Conservation (phyloP, 495 filamentous ascomycete species). For the Neurospora intermedia region DNA sequence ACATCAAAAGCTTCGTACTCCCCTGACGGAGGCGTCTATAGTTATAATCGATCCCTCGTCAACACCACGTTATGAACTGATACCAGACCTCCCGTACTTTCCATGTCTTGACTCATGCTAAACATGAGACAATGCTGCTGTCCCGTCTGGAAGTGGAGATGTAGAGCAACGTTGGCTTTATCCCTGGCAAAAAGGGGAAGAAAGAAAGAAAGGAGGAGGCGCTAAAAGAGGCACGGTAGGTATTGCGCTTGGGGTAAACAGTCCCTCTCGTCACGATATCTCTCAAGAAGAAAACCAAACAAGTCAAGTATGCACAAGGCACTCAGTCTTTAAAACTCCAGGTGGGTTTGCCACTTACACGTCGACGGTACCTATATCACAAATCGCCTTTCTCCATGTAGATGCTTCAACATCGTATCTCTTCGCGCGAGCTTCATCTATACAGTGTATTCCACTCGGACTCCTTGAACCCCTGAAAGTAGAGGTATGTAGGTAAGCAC, state of each 20-base stretch:
- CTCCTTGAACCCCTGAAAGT: neutral
- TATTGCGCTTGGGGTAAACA: neutral
- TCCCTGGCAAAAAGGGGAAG: neutral
- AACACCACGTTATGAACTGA: neutral
- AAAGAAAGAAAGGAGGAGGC: neutral
- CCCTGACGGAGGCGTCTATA: neutral
- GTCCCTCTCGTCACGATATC: neutral
- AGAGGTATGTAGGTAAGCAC: neutral
- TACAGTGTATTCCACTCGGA: neutral
- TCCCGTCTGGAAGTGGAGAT: neutral
- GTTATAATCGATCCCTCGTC: neutral
- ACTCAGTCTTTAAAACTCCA: too few species aligned
- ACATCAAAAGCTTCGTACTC: neutral
- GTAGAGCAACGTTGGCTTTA: neutral
- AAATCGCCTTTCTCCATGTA: too few species aligned
- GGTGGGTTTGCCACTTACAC: too few species aligned
- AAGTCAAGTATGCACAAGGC: neutral
- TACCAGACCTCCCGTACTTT: neutral
- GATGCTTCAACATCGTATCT: too few species aligned
- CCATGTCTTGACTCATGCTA: neutral
- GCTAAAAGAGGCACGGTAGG: neutral
- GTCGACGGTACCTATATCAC: too few species aligned
- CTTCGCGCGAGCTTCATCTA: too few species aligned
- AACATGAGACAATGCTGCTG: neutral
- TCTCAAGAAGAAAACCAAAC: neutral